A percentile compares a stretch with the other conserved stretches of the same genome.
These are phyloP conservation scores for Aechmea fasciata DNA, from an alignment of 176 grass and related monocot genomes.

Conservation along the genomic window DNA sequence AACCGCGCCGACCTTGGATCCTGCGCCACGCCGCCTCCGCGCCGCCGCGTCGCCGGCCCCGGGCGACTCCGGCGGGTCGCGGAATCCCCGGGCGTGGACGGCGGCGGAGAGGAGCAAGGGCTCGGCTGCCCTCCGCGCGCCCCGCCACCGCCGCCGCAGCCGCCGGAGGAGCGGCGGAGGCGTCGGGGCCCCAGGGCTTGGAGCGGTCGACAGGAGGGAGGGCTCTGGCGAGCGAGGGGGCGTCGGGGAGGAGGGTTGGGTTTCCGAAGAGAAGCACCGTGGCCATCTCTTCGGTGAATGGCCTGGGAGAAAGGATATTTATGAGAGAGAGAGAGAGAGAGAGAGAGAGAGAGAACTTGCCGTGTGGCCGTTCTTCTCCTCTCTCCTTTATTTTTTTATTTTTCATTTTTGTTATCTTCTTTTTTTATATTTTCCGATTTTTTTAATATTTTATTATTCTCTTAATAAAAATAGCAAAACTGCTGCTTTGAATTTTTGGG, in stretches of 20 bases:
- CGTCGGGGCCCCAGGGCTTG: not conserved
- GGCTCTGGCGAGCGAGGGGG: not conserved
- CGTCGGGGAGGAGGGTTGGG: conserved; percentile 21
- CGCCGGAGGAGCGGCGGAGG: not conserved
- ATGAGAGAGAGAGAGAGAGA: not conserved
- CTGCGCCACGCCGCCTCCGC: not conserved
- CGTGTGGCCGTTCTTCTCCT: not conserved
- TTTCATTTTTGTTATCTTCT: too few species aligned
- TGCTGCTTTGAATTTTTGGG: too few species aligned
- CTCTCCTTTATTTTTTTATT: too few species aligned
- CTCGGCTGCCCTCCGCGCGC: not conserved
- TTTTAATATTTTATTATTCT: too few species aligned
- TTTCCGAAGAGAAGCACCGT: conserved; percentile 53
- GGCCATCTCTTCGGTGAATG: conserved; percentile 34
- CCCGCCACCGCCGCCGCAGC: conserved; percentile 13
- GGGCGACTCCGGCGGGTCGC: not conserved
- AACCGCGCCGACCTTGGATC: conserved; percentile 29
- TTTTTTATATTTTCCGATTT: too few species aligned
- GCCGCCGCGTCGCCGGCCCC: not conserved
- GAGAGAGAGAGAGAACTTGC: not conserved
- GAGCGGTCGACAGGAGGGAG: conserved; percentile 13
- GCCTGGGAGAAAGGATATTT: not conserved
- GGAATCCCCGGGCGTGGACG: not conserved
- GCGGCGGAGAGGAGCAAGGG: conserved; percentile 1
- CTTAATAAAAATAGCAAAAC: too few species aligned